phyloP scores from a whole-genome alignment of 495 filamentous ascomycete species.

The Lasiosphaeris hirsuta region DNA sequence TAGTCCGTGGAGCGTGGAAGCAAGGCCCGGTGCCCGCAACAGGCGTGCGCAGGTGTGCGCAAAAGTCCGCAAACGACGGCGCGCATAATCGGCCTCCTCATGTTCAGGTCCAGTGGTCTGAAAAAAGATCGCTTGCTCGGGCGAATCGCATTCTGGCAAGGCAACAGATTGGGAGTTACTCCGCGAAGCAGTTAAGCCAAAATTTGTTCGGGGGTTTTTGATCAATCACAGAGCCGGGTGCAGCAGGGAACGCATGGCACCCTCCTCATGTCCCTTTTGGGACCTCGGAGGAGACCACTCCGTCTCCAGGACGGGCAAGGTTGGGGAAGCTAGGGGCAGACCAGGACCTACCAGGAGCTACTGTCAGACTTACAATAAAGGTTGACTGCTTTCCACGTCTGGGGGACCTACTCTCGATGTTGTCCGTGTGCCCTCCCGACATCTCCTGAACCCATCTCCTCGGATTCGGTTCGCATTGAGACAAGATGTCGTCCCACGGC shows the following conservation, averaged over 20 bases:
- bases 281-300: conserved; percentile 26
- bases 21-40: conserved; percentile 7
- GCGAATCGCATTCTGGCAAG: neutral
- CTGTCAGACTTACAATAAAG: conserved; percentile 11
- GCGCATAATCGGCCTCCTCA: conserved; percentile 3
- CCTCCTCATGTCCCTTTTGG: conserved; percentile 18
- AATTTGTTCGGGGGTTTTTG: conserved; percentile 12
- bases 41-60: neutral
- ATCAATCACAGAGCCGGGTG: conserved; percentile 12
- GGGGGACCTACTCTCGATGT: neutral
- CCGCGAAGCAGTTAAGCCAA: conserved; percentile 8
- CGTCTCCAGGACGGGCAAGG: conserved; percentile 8
- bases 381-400: neutral
- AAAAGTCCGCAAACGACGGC: neutral
- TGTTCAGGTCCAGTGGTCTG: neutral
- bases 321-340: conserved; percentile 4
- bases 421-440: neutral
- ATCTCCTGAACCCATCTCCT: neutral
- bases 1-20: neutral
- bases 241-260: conserved; percentile 4
- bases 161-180: conserved; percentile 1
- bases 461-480: neutral
- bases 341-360: neutral
- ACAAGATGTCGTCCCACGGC: conserved; percentile 33
- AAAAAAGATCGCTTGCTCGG: neutral